Evolutionary conservation across 2,329 filamentous ascomycete species (phyloP).

Genomic region (Teratosphaeriaceae sp.): DNA sequence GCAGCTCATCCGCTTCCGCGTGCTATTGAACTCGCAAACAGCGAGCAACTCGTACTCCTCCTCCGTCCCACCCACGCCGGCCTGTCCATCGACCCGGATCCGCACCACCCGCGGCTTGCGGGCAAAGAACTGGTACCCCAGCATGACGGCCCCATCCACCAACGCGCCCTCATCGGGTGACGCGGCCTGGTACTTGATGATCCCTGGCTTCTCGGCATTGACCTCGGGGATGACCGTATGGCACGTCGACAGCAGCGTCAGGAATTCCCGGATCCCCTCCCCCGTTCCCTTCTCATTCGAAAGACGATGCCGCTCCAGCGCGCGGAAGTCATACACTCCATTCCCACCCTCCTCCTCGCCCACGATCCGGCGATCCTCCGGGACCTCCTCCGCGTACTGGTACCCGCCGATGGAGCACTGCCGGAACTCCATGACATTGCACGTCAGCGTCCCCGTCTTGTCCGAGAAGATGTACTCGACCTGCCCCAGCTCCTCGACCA

Average conservation of each 20-base stretch:
- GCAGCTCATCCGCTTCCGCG: constrained; percentile 93
- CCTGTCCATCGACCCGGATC: constrained; percentile 69
- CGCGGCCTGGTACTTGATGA: constrained; percentile 96
- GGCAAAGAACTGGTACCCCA: constrained; percentile 87
- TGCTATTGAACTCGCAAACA: constrained; percentile 99
- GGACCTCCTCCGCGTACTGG: constrained; percentile 86
- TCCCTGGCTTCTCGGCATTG: constrained; percentile 65
- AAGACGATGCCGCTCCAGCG: constrained; percentile 62
- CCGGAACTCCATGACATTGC: constrained; percentile 98
- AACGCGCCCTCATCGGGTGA: constrained; percentile 97
- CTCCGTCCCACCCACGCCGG: constrained; percentile 46
- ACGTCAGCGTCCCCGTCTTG: constrained; percentile 96
- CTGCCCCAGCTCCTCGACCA: constrained; percentile 96
- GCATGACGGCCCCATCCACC: constrained; percentile 76
- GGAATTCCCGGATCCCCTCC: constrained; percentile 71
- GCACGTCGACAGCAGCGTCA: constrained; percentile 79
- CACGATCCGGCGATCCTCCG: constrained; percentile 79
- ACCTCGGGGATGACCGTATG: constrained; percentile 96
- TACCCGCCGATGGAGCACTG: constrained; percentile 90
- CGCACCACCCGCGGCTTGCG: constrained; percentile 85
- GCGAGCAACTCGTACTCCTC: constrained; percentile 85
- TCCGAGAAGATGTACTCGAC: constrained; percentile 99
- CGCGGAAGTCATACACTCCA: constrained; percentile 79
- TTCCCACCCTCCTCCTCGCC: constrained; percentile 66
- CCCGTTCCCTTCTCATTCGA: constrained; percentile 43